phyloP scores from a whole-genome alignment of 768 basidiomycete species.

The Podaxis pistillaris region DNA sequence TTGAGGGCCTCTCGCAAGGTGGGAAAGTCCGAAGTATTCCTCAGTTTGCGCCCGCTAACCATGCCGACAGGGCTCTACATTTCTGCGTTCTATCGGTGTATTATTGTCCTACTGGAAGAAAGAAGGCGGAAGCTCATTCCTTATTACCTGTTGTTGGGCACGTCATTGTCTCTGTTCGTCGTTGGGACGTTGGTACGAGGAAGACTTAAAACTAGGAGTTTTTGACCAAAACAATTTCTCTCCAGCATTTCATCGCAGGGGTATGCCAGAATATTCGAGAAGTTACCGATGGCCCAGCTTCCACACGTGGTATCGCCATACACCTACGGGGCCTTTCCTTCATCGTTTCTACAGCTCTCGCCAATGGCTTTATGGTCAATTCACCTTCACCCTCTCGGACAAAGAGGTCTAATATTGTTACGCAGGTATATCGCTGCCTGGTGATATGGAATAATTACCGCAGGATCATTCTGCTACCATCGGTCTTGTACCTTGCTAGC shows the following conservation, averaged over 20 bases:
- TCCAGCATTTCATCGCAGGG: slow-evolving; percentile 1
- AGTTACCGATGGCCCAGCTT: slow-evolving; percentile 3
- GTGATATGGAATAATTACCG: slow-evolving; percentile 11
- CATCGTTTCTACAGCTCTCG: not conserved
- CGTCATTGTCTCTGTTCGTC: not conserved
- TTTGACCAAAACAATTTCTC: too few species aligned
- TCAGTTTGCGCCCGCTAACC: not conserved
- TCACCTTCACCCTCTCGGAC: not conserved
- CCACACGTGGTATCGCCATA: not conserved
- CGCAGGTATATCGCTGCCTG: slow-evolving; percentile 15
- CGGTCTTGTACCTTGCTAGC: not conserved
- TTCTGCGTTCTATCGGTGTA: not conserved
- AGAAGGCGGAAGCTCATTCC: not conserved
- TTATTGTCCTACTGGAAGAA: not conserved
- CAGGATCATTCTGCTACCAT: slow-evolving; percentile 9
- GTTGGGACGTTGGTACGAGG: not conserved
- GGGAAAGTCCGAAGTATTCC: not conserved
- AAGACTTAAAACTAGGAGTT: not conserved
- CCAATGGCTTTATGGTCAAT: slow-evolving; percentile 11
- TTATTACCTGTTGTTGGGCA: not conserved
- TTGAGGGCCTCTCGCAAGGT: not conserved
- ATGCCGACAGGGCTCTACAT: not conserved
- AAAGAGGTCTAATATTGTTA: not conserved
- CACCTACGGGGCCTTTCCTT: not conserved
- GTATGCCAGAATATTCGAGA: not conserved